Conservation (phyloP, 768 basidiomycete genomes). For the Panus rudis region DNA sequence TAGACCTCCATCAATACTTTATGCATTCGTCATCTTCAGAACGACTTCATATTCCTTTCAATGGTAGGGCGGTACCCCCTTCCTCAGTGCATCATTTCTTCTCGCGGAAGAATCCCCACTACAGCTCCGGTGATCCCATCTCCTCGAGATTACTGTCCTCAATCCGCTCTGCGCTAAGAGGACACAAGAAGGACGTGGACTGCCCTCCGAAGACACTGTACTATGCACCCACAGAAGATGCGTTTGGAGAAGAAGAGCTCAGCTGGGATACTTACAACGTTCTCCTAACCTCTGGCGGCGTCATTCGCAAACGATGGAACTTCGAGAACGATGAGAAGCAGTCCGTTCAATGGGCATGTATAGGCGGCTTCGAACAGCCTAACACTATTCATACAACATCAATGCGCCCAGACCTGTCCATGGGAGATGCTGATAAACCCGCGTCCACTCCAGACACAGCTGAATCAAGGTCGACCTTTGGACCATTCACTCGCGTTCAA, state of each 20-base stretch:
- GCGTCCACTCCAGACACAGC: conserved; percentile 23
- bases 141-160: too few relatives aligned
- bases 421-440: conserved; percentile 19
- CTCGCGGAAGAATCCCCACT: too few relatives aligned
- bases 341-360: conserved; percentile 71
- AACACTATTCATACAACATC: conserved; percentile 23
- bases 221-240: too few relatives aligned
- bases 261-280: conserved; percentile 64
- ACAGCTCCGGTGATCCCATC: too few relatives aligned
- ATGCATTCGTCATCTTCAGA: too few relatives aligned
- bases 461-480: conserved; percentile 28
- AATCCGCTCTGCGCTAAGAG: too few relatives aligned
- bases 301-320: conserved; percentile 68
- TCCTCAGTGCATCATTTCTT: too few relatives aligned
- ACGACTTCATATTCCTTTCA: too few relatives aligned
- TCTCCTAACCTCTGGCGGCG: conserved; percentile 57
- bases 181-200: too few relatives aligned
- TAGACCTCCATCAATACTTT: too few relatives aligned
- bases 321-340: conserved; percentile 68
- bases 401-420: conserved; percentile 21
- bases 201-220: too few relatives aligned
- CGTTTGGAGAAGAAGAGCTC: conserved; percentile 49
- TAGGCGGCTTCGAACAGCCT: conserved; percentile 63
- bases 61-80: too few relatives aligned
- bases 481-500: conserved; percentile 30